Base-by-base conservation (phyloP, 129 eudicot genomes). In the Chrysanthemum makinoi region DNA sequence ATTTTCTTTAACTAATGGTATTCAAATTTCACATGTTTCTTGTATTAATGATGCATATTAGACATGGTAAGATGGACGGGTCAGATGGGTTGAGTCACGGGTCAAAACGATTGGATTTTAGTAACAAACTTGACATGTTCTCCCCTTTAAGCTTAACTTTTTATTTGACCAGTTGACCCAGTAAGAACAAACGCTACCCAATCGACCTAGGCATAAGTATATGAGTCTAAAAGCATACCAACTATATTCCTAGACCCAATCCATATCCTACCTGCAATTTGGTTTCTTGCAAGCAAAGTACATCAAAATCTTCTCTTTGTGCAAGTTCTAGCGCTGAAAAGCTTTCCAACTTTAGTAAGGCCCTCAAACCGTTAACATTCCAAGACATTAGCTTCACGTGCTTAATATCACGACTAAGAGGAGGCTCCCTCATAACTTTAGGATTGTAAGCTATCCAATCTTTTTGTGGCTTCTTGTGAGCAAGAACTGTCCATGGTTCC, bases 301-400 rank as follows among this genome's bases (percentile, higher is more conserved):
- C 84, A 75, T 95, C 99, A 75, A 95, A 95, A 78, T 86, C 83
- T 80, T 95, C 99, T 82, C 99, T 86, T 70, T 82, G 79, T 52
- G 98, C 96, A 85, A 94, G 90, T 77, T 85, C 81, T 57, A 83
- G 43, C 12, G 85, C 90, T 12, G 92, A 84, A 82, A 85, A 87
- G 44, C 79, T 82, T 62, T 87, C 91, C 53, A 82, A 79, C 76
- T 90, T 90, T 65, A 90, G 75, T 48, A 95, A 80, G 65, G 99
- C 97, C 75, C 99, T 80, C 52, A 95, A 80, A 22, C 99, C 99
- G 65, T 95, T 95, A 46, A 90, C 99, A 83, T 95, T 95, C 99
- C 99, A 95, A 57, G 99, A 95, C 89, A 95, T 73, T 66, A 95
- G 19, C 76, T 95, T 95, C 72, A 90, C 82, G 72, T 80, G 77